A percentile compares a stretch with the other conserved stretches of the same genome.
These are phyloP conservation scores for Lenwebbia sp. DNA, from an alignment of 345 rosid species.

Conservation along the genomic window DNA sequence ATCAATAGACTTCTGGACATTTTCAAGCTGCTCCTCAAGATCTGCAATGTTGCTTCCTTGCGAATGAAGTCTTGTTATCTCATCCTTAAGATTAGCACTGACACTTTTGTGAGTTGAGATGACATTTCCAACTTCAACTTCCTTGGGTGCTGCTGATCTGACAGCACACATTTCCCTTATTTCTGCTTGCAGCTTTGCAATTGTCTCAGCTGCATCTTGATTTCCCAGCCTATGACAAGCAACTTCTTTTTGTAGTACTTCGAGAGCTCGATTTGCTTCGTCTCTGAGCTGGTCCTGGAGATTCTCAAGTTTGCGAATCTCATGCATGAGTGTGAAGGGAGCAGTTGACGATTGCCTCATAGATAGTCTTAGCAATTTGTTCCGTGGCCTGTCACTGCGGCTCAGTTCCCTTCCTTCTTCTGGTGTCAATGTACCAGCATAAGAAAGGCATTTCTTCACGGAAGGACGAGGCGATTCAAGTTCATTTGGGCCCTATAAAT, in stretches of 20 bases:
- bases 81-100: conserved; percentile 91
- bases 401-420: conserved; percentile 46
- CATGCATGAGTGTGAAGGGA: conserved; percentile 94
- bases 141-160: conserved; percentile 38
- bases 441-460: conserved; percentile 86
- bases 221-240: conserved; percentile 95
- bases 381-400: conserved; percentile 47
- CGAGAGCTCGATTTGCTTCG: conserved; percentile 92
- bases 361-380: conserved; percentile 60
- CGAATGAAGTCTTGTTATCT: conserved; percentile 96
- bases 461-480: conserved; percentile 52
- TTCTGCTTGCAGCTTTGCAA: conserved; percentile 95
- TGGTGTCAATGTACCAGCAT: conserved; percentile 47
- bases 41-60: conserved; percentile 90
- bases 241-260: conserved; percentile 95
- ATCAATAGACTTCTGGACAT: conserved; percentile 95
- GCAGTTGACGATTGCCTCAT: conserved; percentile 93
- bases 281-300: conserved; percentile 97
- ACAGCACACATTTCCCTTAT: conserved; percentile 84
- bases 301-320: conserved; percentile 97
- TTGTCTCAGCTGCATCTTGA: conserved; percentile 99
- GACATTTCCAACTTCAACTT: conserved; percentile 43
- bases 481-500: conserved; percentile 33
- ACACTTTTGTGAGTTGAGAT: conserved; percentile 74
- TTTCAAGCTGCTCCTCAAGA: conserved; percentile 94